Percentiles rank a stretch among this genome's conserved stretches.
Conservation (phyloP, 305 asterid species). For the Rubia tinctorum region DNA sequence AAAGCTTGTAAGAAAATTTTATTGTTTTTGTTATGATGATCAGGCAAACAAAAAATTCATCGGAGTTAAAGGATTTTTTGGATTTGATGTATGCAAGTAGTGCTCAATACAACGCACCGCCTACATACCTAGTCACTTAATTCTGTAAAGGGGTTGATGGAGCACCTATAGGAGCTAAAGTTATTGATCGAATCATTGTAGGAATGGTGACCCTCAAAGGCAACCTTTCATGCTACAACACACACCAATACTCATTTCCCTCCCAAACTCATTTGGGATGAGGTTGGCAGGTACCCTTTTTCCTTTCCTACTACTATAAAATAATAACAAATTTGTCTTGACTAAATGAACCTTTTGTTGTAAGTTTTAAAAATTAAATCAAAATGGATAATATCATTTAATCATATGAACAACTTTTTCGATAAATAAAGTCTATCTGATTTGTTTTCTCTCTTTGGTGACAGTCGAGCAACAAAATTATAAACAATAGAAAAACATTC, state of each 20-base stretch:
- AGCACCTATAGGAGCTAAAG: constrained; percentile 27
- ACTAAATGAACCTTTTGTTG: too few species aligned
- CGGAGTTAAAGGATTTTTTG: constrained; percentile 42
- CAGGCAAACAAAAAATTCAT: constrained; percentile 34
- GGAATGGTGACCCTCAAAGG: constrained; percentile 45
- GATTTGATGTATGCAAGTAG: constrained; percentile 30
- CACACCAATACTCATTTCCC: constrained; percentile 4
- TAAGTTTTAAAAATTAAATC: too few species aligned
- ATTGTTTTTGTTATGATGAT: not conserved
- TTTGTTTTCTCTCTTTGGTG: too few species aligned
- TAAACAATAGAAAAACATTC: too few species aligned
- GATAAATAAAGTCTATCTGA: too few species aligned
- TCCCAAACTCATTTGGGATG: constrained; percentile 45
- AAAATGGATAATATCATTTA: too few species aligned
- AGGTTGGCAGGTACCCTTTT: constrained; percentile 62
- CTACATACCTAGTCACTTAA: constrained; percentile 46
- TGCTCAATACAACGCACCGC: constrained; percentile 61
- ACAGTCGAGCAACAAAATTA: too few species aligned
- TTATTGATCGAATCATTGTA: constrained; percentile 42
- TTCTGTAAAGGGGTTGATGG: constrained; percentile 54
- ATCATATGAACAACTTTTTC: too few species aligned
- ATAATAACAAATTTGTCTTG: too few species aligned
- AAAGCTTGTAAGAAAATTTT: too few species aligned
- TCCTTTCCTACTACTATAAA: too few species aligned
- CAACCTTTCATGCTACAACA: constrained; percentile 33